Evolutionary conservation across 78 protist genomes (phyloP).

Genomic region (Thecamonas trahens): DNA sequence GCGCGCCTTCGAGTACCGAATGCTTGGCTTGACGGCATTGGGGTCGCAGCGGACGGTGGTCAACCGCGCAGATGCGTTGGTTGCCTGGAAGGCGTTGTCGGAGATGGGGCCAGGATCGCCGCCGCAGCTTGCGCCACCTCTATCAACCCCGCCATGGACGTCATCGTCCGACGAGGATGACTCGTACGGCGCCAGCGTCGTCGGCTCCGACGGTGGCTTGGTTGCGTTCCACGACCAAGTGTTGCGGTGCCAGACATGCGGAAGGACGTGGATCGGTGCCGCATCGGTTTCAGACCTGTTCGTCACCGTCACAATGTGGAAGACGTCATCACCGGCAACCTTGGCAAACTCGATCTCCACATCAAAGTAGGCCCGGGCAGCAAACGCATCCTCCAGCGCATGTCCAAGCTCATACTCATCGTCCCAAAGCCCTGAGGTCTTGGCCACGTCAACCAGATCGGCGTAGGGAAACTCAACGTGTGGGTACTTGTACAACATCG

Average conservation of each 20-base stretch:
- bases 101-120: no score
- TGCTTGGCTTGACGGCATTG: no score
- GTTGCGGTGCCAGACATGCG: constrained; percentile 70
- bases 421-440: constrained; percentile 3
- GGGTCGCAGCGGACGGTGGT: no score
- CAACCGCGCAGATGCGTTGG: no score
- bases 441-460: constrained; percentile 12
- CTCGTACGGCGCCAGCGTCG: no score
- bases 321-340: constrained; percentile 46
- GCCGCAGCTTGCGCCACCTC: no score
- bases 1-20: no score
- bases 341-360: constrained; percentile 64
- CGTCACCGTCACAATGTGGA: constrained; percentile 25
- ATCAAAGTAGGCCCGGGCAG: constrained; percentile 18
- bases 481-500: constrained; percentile 73
- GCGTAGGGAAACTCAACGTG: constrained; percentile 57
- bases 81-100: no score
- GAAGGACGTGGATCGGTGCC: constrained; percentile 39
- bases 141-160: no score
- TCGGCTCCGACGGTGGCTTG: neutral
- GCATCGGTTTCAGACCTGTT: constrained; percentile 25
- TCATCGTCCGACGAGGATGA: no score
- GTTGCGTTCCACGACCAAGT: constrained; percentile 64
- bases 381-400: neutral
- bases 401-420: constrained; percentile 59